These are phyloP conservation scores for Coriolopsis trogii DNA, from an alignment of 1,284 basidiomycete genomes.

Conservation along the genomic window DNA sequence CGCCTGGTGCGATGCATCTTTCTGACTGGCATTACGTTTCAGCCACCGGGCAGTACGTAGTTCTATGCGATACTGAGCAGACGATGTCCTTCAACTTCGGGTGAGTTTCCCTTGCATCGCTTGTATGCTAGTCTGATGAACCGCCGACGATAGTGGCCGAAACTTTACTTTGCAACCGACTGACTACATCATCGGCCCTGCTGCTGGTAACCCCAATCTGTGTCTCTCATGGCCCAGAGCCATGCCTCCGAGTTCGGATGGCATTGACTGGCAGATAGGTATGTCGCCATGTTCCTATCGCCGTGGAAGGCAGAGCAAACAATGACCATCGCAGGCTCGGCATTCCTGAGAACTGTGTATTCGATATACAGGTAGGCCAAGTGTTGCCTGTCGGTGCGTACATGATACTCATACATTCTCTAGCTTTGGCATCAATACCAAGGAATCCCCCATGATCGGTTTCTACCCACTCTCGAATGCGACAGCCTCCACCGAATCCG, in stretches of 20 bases:
- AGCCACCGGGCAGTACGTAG: constrained; percentile 75
- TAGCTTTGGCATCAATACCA: constrained; percentile 73
- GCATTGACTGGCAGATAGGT: constrained; percentile 88
- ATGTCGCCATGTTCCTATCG: constrained; percentile 10
- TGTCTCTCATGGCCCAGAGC: constrained; percentile 87
- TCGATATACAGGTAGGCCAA: constrained; percentile 73
- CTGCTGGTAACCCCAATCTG: constrained; percentile 62
- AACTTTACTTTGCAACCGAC: constrained; percentile 75
- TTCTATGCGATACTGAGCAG: constrained; percentile 74
- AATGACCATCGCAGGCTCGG: constrained; percentile 47
- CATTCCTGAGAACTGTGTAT: constrained; percentile 83
- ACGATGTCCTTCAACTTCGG: constrained; percentile 78
- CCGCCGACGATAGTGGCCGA: constrained; percentile 41
- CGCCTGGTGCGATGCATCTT: neutral
- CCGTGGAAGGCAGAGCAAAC: neutral
- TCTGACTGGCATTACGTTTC: neutral
- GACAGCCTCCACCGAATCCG: constrained; percentile 43
- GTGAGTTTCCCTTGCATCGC: constrained; percentile 38
- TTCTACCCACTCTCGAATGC: constrained; percentile 61
- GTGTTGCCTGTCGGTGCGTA: neutral
- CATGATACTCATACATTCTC: constrained; percentile 6
- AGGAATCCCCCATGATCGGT: constrained; percentile 76
- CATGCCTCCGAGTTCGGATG: constrained; percentile 65
- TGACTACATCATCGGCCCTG: constrained; percentile 83
- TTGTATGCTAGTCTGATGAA: neutral